Conservation (phyloP, 2,329 filamentous ascomycete genomes). For the Colletotrichum cereale region DNA sequence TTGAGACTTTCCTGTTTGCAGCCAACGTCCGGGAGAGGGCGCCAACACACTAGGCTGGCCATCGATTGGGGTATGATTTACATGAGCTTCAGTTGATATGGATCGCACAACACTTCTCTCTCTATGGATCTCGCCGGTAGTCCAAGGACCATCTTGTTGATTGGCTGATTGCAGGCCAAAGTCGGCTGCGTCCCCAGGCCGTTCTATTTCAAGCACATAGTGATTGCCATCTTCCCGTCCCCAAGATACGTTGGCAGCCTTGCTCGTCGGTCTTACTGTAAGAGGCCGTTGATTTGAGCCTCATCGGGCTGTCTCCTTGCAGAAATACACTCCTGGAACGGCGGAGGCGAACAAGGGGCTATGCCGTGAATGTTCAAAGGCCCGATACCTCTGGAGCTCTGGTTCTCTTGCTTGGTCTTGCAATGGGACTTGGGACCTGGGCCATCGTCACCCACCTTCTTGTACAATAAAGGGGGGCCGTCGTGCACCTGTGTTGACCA, state of each 20-base stretch:
- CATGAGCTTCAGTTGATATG: conserved; percentile 13
- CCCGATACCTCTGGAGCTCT: background rate
- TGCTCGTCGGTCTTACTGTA: conserved; percentile 1
- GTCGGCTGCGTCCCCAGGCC: conserved; percentile 12
- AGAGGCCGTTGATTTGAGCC: conserved; percentile 1
- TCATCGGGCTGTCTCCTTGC: background rate
- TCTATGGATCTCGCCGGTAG: background rate
- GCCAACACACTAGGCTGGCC: background rate
- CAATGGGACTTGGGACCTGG: background rate
- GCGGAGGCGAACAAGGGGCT: background rate
- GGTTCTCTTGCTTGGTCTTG: background rate
- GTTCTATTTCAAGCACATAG: conserved; percentile 31
- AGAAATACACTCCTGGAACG: background rate
- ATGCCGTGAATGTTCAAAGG: background rate
- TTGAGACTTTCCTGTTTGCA: background rate
- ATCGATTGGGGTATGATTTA: conserved; percentile 42
- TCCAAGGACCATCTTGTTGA: background rate
- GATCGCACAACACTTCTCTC: conserved; percentile 4
- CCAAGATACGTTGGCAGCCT: background rate
- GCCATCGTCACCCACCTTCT: no score
- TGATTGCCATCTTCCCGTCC: conserved; percentile 2
- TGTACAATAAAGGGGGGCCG: background rate
- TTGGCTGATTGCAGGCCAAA: conserved; percentile 28
- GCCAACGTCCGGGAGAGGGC: background rate
- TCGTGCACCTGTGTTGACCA: background rate